These are phyloP conservation scores for Tuber melanosporum DNA, from an alignment of 495 filamentous ascomycete species.

Conservation along the genomic window DNA sequence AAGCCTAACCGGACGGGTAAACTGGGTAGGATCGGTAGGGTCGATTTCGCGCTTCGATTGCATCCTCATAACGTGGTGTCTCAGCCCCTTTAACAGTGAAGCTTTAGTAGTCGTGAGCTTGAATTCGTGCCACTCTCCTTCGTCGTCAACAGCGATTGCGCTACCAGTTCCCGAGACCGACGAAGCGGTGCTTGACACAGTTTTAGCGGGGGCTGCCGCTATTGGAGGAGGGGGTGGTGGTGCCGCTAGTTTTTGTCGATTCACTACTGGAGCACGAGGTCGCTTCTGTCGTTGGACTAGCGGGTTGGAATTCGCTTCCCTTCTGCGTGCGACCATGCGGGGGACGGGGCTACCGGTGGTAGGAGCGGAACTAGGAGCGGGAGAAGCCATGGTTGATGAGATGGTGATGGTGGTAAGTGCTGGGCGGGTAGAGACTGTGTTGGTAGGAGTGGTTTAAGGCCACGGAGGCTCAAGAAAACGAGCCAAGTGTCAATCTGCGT, in stretches of 20 bases:
- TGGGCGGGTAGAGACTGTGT: not conserved
- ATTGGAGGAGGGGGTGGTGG: constrained; percentile 11
- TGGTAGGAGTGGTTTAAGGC: not conserved
- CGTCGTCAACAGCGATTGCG: not conserved
- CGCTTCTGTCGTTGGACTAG: constrained; percentile 37
- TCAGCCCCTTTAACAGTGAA: constrained; percentile 67
- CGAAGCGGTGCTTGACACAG: constrained; percentile 8
- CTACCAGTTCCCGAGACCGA: not conserved
- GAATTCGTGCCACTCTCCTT: constrained; percentile 23
- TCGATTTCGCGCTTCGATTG: constrained; percentile 59
- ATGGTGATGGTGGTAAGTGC: not conserved
- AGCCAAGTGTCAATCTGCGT: not conserved
- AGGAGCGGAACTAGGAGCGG: constrained; percentile 7
- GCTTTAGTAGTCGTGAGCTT: constrained; percentile 69
- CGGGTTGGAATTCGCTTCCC: constrained; percentile 32
- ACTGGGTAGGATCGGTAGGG: constrained; percentile 68
- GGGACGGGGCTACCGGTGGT: constrained; percentile 15
- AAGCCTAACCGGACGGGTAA: constrained; percentile 76
- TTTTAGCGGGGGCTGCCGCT: not conserved
- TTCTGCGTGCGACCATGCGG: constrained; percentile 24
- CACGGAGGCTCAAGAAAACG: not conserved
- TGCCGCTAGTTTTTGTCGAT: constrained; percentile 6
- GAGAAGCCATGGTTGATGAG: constrained; percentile 4
- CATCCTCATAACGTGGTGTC: constrained; percentile 80
- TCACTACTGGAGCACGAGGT: constrained; percentile 20